Base-by-base conservation (phyloP, 73 alveolate species). In the Paramecium sonneborni region DNA sequence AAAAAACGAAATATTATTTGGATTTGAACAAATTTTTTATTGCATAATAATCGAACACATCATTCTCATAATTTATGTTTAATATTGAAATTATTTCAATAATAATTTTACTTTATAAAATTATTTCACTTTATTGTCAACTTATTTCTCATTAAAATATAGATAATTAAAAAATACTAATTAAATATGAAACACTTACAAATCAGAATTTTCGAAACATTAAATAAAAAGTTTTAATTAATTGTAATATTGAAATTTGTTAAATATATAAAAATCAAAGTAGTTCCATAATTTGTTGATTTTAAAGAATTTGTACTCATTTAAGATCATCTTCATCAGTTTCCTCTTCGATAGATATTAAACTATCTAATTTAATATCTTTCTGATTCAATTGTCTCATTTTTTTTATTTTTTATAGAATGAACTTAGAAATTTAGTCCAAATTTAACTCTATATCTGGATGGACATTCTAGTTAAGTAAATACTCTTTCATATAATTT, bases 41-140 rank as follows among this genome's bases (percentile, higher is more conserved):
- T 74, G 56, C 14, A 34, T 74, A 74, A 34, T 74, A 74, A 21
- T 37, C 34, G 87, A 39, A 74, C 87, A 74, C 87, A 74, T 74
- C 87, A 74, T 74, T 34, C 39, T 30, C n/a, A 7, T 52, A 52
- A 18, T 52, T 2, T 5, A 6, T 20, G 5, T 52, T 18, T 15
- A 18, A 52, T n/a, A n/a, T 52, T 18, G 68, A 0, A 52, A n/a
- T 18, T 2, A 52, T n/a, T 52, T 52, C 30, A 52, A 5, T 52
- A n/a, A 18, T 52, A 1, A 18, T 52, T 52, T 44, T 10, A 0
- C 18, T 2, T 52, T 52, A 6, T 1, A n/a, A 52, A 52, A 52
- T 3, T 3, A 3, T n/a, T 8, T 18, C 12, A 1, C 12, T 39
- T 39, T 39, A 4, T 39, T 3, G 6, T 8, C 10, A 39, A 39